phyloP scores from a whole-genome alignment of 805 yeast genomes.

The Lipomyces spencermartinsiae region DNA sequence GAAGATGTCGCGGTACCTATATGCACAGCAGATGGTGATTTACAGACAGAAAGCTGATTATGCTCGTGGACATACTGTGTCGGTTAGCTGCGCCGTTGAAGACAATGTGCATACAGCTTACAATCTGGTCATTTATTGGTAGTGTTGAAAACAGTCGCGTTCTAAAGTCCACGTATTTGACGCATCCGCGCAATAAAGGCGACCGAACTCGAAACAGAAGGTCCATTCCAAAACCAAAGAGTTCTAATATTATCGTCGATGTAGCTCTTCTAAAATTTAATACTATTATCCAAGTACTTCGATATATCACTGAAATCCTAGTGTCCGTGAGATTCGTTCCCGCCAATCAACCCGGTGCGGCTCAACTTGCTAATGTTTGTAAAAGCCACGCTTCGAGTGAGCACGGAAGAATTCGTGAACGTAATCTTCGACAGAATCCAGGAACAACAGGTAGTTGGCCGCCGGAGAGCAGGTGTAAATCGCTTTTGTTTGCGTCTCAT shows the following conservation, averaged over 20 bases:
- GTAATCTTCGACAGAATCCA: too few relatives aligned
- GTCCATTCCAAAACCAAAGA: neutral
- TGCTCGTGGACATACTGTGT: neutral
- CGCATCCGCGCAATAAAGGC: neutral
- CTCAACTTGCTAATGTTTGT: neutral
- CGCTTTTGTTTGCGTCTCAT: too few relatives aligned
- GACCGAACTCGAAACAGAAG: neutral
- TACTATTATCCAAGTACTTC: neutral
- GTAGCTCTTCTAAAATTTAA: neutral
- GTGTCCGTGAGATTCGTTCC: too few relatives aligned
- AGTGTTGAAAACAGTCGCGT: neutral
- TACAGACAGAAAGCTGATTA: conserved; percentile 20
- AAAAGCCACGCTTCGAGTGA: too few relatives aligned
- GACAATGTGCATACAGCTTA: neutral
- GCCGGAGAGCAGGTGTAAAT: too few relatives aligned
- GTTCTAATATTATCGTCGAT: neutral
- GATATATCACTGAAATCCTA: too few relatives aligned
- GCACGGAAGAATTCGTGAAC: too few relatives aligned
- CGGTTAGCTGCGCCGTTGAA: neutral
- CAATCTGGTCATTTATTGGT: neutral
- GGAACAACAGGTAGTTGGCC: too few relatives aligned
- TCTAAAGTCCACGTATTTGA: neutral
- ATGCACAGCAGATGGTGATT: conserved; percentile 21
- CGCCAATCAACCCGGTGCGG: neutral
- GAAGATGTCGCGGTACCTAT: conserved; percentile 17